These are phyloP conservation scores for Solanum pennellii DNA, from an alignment of 257 asterid genomes.

Conservation along the genomic window DNA sequence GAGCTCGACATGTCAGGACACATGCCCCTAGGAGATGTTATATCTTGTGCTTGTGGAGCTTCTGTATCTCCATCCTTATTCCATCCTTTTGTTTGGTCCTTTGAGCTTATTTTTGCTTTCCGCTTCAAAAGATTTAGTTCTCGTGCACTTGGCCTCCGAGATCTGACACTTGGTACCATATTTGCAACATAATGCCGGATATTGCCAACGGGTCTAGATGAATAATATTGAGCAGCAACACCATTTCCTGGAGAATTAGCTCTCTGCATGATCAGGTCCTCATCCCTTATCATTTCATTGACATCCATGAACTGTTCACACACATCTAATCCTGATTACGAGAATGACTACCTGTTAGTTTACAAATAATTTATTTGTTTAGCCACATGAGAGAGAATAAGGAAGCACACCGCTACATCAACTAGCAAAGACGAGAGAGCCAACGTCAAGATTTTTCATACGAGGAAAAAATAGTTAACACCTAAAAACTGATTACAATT, in stretches of 20 bases:
- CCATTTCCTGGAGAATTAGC: constrained; percentile 52
- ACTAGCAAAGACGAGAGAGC: background rate
- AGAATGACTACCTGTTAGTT: constrained; percentile 5
- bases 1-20: constrained; percentile 51
- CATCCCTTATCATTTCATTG: constrained; percentile 88
- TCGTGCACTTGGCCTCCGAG: constrained; percentile 98
- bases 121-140: constrained; percentile 92
- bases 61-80: constrained; percentile 74
- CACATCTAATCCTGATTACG: constrained; percentile 69
- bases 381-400: background rate
- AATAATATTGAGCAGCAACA: constrained; percentile 46
- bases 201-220: constrained; percentile 51
- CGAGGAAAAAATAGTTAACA: background rate
- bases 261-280: constrained; percentile 75
- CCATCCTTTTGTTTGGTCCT: constrained; percentile 88
- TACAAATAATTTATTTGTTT: constrained; percentile 2
- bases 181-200: constrained; percentile 69
- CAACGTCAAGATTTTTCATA: background rate
- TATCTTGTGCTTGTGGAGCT: constrained; percentile 55
- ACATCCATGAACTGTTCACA: constrained; percentile 99
- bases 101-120: constrained; percentile 75
- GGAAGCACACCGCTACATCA: background rate
- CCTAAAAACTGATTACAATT: background rate
- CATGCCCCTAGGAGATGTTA: constrained; percentile 48
- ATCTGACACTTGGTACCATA: constrained; percentile 72